Evolutionary conservation across 148 eudicot species (phyloP), one percentile per base, ranked within the genome.

Genomic region (Cornus florida): DNA sequence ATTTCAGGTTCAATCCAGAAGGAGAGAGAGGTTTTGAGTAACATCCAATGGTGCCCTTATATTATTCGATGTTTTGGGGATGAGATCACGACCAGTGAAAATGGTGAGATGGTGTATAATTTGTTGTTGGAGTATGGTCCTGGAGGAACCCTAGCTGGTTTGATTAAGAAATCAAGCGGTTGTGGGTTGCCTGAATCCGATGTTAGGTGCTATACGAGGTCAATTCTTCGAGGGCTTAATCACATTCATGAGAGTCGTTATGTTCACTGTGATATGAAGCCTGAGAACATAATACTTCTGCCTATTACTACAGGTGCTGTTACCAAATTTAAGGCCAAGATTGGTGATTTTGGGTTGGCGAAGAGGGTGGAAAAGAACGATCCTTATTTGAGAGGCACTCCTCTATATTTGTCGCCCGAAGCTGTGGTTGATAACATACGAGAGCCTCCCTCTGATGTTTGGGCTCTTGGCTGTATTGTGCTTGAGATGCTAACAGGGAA

Each of bases 201-300:
- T 10, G 83, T 79, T 0, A 82, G 71, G 76, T 24, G 68, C 11
- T 77, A 82, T 10, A 32, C 88, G 6, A 83, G 83, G 81, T 83
- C 77, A 2, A 83, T 87, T 50, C 83, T 83, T 24, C 14, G 65
- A 19, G 90, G 90, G 31, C 46, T 87, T 14, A 59, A 38, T 53
- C 86, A 79, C 53, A 76, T 85, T 66, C 90, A 85, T 43, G 77
- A 53, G 9, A 0, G 23, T 4, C 85, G 86, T 1, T 87, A 83
- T 64, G 85, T 83, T 64, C 87, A 87, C 32, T 78, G 87, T 16
- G 87, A 87, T 76, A 53, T 87, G 43, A 87, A 85, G 78, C 90
- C 90, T 12, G 86, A 77, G 0, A 87, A 85, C 67, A 69, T 87
- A 12, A 16, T 87, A 41, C 83, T 88, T 50, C 80, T 88, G 75